Base-by-base conservation (phyloP, 1,139 yeast species). In the Suhomyces coccinellae region DNA sequence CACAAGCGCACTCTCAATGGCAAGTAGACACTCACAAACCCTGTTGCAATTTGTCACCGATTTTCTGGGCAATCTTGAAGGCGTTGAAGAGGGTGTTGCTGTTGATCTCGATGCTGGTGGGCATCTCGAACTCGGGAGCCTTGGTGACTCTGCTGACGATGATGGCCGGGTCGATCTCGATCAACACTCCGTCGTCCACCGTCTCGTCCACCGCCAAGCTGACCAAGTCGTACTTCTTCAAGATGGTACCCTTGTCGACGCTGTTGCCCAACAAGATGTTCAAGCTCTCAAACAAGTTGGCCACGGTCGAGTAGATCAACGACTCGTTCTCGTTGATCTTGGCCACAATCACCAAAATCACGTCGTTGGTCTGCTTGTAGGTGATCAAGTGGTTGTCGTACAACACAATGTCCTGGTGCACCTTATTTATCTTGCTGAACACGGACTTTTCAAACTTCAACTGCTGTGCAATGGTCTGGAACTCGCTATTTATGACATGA, bases 61-160 rank as follows among this genome's bases (percentile, higher is more conserved):
- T 71, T 66, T 85, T 87, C 59, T 88, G 89, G 56, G 97, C 98
- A 67, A 91, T 85, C 42, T 90, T 87, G 71, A 89, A 88, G 17
- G 96, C 96, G 64, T 83, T 87, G 67, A 87, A 75, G 50, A 93
- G 68, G 44, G 98, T 97, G 66, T 85, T 88, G 66, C 93, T 98
- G 51, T 85, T 80, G 44, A 91, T 71, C 58, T 93, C 98, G 51
- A 91, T 80, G 24, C 55, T 50, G 29, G 56, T 50, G 24, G 74
- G 77, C 24, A 79, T 66, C 8, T 50, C 46, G 34, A 36, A 30
- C 36, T 48, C 46, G 30, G 97, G 97, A 27, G 95, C 84, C 55
- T 82, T 81, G 29, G 97, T 87, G 14, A 91, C 97, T 65, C 99
- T 79, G 15, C 95, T 81, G 6, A 91, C 93, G 57, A 93, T 87